A percentile compares a stretch with the other conserved stretches of the same genome.
Evolutionary conservation across 352 stramenopile species (phyloP).

Genomic region (Phytophthora capsici): DNA sequence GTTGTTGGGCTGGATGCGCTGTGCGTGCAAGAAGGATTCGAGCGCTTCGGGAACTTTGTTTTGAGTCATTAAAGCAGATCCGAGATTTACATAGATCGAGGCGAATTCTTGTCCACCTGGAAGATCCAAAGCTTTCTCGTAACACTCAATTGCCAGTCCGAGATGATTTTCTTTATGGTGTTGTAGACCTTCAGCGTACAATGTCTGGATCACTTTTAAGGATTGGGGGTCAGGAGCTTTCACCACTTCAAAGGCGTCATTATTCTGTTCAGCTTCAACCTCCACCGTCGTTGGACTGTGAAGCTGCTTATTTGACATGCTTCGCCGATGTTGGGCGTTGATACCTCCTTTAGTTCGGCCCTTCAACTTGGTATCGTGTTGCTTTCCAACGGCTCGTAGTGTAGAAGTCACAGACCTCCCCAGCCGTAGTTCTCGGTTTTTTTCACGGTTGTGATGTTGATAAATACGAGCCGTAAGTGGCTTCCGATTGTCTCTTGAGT

Average conservation of each 20-base stretch:
- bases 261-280: conserved; percentile 2
- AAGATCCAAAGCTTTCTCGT: conserved; percentile 56
- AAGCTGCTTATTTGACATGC: conserved; percentile 5
- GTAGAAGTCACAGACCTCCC: not conserved
- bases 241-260: not conserved
- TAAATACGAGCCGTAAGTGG: conserved; percentile 7
- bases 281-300: not conserved
- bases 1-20: conserved; percentile 60
- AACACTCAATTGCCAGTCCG: conserved; percentile 51
- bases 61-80: conserved; percentile 57
- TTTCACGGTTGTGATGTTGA: conserved; percentile 11
- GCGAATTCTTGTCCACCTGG: conserved; percentile 50
- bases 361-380: not conserved
- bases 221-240: conserved; percentile 22
- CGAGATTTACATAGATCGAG: conserved; percentile 75
- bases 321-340: not conserved
- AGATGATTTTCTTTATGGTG: conserved; percentile 63
- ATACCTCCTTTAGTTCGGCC: not conserved
- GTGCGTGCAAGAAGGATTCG: conserved; percentile 43
- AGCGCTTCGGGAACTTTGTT: conserved; percentile 46
- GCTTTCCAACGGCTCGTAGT: not conserved
- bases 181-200: conserved; percentile 69
- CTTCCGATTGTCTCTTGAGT: conserved; percentile 4
- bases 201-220: conserved; percentile 46
- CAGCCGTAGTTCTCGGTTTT: not conserved